Conservation (phyloP, 139 green algal species). For the Edaphochlamys debaryana region DNA sequence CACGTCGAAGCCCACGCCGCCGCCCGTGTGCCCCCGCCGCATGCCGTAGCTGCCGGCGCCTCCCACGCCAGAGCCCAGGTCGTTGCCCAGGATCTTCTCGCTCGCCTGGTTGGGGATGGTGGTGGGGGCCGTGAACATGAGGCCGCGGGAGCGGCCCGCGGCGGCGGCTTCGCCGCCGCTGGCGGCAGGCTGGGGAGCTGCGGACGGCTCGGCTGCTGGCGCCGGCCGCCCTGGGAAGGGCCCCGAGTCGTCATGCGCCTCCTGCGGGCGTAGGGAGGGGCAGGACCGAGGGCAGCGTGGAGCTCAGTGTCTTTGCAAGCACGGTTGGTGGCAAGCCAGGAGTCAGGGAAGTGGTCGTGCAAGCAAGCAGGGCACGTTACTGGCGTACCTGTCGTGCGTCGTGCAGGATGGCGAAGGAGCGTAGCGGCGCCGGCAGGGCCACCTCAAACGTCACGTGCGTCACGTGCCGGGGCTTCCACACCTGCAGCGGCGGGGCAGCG, state of each 20-base stretch:
- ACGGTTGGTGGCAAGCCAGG: too few relatives aligned
- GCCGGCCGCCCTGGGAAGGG: too few relatives aligned
- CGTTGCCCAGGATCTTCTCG: not conserved
- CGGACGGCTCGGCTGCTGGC: too few relatives aligned
- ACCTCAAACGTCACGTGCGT: conserved; percentile 39
- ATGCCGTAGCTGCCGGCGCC: not conserved
- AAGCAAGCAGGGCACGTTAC: too few relatives aligned
- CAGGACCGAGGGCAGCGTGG: too few relatives aligned
- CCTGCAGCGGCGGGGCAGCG: not conserved
- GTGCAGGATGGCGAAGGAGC: conserved; percentile 34
- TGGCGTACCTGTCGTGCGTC: conserved; percentile 20
- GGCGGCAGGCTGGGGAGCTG: too few relatives aligned
- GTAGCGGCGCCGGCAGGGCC: not conserved
- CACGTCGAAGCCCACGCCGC: not conserved
- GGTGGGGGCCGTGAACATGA: not conserved
- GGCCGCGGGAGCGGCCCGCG: not conserved
- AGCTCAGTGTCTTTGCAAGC: too few relatives aligned
- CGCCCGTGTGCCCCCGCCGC: not conserved
- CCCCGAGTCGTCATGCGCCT: too few relatives aligned
- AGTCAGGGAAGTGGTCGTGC: too few relatives aligned
- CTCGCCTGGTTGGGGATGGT: not conserved
- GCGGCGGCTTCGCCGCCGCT: too few relatives aligned
- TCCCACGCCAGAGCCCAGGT: too few relatives aligned
- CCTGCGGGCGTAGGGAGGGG: too few relatives aligned
- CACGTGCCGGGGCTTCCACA: conserved; percentile 27